Percentiles rank a stretch among this genome's conserved stretches.
Evolutionary conservation across 2,329 filamentous ascomycete species (phyloP).

Genomic region (Fragosphaeria purpurea): DNA sequence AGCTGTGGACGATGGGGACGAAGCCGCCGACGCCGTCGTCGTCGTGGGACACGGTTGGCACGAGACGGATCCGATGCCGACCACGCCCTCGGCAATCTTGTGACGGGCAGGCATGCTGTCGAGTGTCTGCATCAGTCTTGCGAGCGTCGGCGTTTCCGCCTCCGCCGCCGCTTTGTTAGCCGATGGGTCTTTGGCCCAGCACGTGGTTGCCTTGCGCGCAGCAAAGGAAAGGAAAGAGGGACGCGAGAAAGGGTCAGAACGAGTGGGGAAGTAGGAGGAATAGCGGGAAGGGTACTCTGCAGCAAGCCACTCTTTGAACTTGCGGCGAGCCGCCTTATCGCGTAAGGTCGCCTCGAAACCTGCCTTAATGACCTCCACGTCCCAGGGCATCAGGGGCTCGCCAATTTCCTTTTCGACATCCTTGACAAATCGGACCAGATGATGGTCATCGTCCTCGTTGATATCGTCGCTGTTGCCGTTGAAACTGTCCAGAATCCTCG

Average conservation of each 20-base stretch:
- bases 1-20: too few species aligned
- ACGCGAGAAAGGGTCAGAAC: too few species aligned
- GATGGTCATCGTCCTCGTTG: neutral
- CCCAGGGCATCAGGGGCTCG: conserved; percentile 10
- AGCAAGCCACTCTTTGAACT: neutral
- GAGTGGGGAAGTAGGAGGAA: neutral
- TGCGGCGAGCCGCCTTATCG: neutral
- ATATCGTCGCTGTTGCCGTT: neutral
- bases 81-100: conserved; percentile 2
- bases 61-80: conserved; percentile 4
- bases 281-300: neutral
- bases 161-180: conserved; percentile 9
- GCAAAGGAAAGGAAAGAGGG: neutral
- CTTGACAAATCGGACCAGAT: neutral
- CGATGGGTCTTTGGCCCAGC: conserved; percentile 1
- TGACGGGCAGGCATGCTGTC: neutral
- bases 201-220: neutral
- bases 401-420: neutral
- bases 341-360: neutral
- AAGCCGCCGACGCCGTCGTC: neutral
- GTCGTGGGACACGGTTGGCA: too few species aligned
- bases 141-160: conserved; percentile 8
- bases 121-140: conserved; percentile 4
- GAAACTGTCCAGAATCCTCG: neutral
- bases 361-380: conserved; percentile 11